These are phyloP conservation scores for Trametes sanguinea DNA, from an alignment of 768 basidiomycete species.

Conservation along the genomic window DNA sequence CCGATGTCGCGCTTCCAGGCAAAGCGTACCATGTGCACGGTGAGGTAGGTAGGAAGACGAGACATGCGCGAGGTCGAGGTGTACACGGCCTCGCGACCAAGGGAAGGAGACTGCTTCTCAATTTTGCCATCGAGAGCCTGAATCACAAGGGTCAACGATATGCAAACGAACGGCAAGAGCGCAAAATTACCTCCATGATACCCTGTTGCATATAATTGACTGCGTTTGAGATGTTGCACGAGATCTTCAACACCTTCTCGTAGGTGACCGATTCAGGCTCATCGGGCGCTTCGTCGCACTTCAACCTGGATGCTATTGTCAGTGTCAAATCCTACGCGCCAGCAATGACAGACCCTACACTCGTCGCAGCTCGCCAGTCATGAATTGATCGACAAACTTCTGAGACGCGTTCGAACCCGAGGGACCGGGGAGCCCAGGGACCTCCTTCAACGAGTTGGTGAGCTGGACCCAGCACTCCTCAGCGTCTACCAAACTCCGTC, in stretches of 20 bases:
- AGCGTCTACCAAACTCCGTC: conserved; percentile 55
- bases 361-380: conserved; percentile 77
- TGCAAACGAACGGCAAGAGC: conserved; percentile 6
- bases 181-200: conserved; percentile 67
- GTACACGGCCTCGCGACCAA: conserved; percentile 83
- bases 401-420: conserved; percentile 38
- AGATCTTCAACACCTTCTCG: conserved; percentile 84
- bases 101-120: conserved; percentile 77
- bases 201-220: conserved; percentile 92
- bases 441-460: conserved; percentile 68
- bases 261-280: conserved; percentile 63
- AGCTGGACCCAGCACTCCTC: conserved; percentile 89
- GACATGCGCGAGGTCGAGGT: conserved; percentile 78
- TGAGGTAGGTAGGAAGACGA: conserved; percentile 81
- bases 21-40: conserved; percentile 95
- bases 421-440: conserved; percentile 48
- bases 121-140: conserved; percentile 88
- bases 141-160: background rate
- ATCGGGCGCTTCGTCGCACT: conserved; percentile 79
- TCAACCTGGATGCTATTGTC: conserved; percentile 50
- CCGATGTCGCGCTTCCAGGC: conserved; percentile 89
- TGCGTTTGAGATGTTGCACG: conserved; percentile 84
- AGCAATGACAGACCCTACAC: conserved; percentile 45
- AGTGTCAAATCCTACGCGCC: background rate
- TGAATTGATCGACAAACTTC: conserved; percentile 77